Evolutionary conservation across 768 basidiomycete species (phyloP), one percentile per base, ranked within the genome.

Genomic region (Tylopilus rubrobrunneus): DNA sequence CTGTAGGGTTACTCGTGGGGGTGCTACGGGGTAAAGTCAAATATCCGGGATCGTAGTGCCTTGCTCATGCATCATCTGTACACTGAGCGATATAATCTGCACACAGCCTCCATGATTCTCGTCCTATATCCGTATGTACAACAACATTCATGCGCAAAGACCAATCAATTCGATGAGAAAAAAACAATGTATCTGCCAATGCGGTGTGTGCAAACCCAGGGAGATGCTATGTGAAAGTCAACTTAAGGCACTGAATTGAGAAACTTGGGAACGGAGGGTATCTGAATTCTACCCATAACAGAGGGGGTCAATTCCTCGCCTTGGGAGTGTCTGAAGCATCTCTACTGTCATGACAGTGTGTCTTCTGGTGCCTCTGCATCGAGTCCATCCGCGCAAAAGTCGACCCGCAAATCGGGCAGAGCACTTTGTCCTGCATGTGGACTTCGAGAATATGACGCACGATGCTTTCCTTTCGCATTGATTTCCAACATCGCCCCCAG

Each of bases 381-480:
- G 66, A 67, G 39, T 67, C 66, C 10, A 7, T 25, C 9, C 67
- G 63, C 14, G 68, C 66, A 23, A 70, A 67, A 28, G 14, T 19
- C 31, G 49, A 49, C 10, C 49, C 42, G 31, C 68, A 68, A 19
- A 9, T 17, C 2, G 48, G 19, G 23, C 68, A 68, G 7, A 15
- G 15, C 5, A 52, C 62, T 45, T 56, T 68, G 50, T 64, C 48
- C 42, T 33, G 40, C 43, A 66, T 36, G 19, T 68, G 68, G 1
- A 70, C 56, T 0, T 61, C 39, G 11, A 66, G 53, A 17, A 68
- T 33, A 9, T 70, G 67, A 0, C 68, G 66, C 0, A 56, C 3
- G 3, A 68, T 58, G 47, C 64, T 70, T 23, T 70, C 67, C 48
- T 44, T 56, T 1, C 45, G 58, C 66, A 68, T 66, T 29, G 14